phyloP scores from a whole-genome alignment of 768 basidiomycete genomes.

The Tylopilus intermedius region DNA sequence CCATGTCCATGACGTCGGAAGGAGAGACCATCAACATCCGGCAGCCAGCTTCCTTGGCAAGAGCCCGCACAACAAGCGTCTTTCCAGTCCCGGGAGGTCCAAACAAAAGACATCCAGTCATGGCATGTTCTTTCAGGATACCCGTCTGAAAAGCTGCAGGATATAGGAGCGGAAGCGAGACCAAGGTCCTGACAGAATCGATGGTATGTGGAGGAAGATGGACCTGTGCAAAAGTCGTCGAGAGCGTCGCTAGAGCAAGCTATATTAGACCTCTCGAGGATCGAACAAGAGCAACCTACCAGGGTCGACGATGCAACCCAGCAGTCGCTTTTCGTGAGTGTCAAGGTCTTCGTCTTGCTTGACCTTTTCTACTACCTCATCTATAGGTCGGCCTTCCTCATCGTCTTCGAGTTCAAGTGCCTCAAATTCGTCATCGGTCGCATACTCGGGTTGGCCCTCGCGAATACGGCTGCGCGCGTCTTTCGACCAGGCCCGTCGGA shows the following conservation, averaged over 20 bases:
- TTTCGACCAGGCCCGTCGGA: constrained; percentile 60
- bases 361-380: constrained; percentile 73
- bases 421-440: constrained; percentile 28
- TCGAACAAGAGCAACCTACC: constrained; percentile 35
- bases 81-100: constrained; percentile 94
- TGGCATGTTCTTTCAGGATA: constrained; percentile 85
- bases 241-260: constrained; percentile 51
- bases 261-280: constrained; percentile 4
- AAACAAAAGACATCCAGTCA: constrained; percentile 87
- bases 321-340: constrained; percentile 70
- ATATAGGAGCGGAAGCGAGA: constrained; percentile 82
- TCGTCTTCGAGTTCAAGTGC: constrained; percentile 32
- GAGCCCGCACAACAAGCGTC: constrained; percentile 81
- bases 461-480: constrained; percentile 37
- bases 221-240: constrained; percentile 82
- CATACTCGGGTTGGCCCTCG: constrained; percentile 36
- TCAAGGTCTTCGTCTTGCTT: constrained; percentile 75
- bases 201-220: constrained; percentile 86
- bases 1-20: constrained; percentile 96
- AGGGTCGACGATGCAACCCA: constrained; percentile 84
- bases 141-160: constrained; percentile 85
- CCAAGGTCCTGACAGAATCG: constrained; percentile 87
- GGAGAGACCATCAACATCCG: constrained; percentile 88
- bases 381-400: constrained; percentile 30
- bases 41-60: constrained; percentile 91